Base-by-base conservation (phyloP, 2,329 filamentous ascomycete genomes). In the Xylogone sp. region DNA sequence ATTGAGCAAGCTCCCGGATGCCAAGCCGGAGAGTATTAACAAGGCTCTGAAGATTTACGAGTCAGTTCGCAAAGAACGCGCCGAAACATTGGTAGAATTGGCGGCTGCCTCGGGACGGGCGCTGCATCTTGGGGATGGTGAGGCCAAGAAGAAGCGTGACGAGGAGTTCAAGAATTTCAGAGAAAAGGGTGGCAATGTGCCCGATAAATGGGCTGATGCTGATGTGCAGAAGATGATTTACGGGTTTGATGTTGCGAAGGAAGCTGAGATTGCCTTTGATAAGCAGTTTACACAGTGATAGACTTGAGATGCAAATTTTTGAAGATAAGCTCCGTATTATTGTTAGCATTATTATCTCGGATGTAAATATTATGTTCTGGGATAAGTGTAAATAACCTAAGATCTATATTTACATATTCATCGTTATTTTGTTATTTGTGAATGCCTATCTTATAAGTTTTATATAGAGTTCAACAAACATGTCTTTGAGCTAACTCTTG, bases 201-300 rank as follows among this genome's bases (percentile, higher is more conserved):
- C 82, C 2, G 84, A 87, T 68, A 87, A 86, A 70, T 87, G 84
- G 84, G 82, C 82, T 2, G 85, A 84, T 65, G 82, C 83, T 9
- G 83, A 87, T 60, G 81, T 87, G 42, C 84, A 87, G 68, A 75
- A 78, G 66, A 78, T 79, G 75, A 80, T 87, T 54, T 87, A 87
- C 66, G 76, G 78, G 10, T 75, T 83, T 61, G 83, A 87, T 66
- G 10, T 5, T 18, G 34, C 34, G 5, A 39, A 39, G n/a, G 34
- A 39, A 16, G 34, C 34, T 16, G 34, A 39, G 34, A 39, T 39
- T 39, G 34, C 34, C 4, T 39, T 39, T 39, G 34, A 39, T 16
- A 39, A 39, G 34, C 34, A 39, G 13, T 39, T 39, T 27, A 10
- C 24, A n/a, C n/a, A n/a, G n/a, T n/a, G n/a, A n/a, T n/a, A n/a